Percentiles rank a stretch among this genome's conserved stretches.
Conservation (phyloP, 2,329 filamentous ascomycete species). For the Periconia macrospinosa region DNA sequence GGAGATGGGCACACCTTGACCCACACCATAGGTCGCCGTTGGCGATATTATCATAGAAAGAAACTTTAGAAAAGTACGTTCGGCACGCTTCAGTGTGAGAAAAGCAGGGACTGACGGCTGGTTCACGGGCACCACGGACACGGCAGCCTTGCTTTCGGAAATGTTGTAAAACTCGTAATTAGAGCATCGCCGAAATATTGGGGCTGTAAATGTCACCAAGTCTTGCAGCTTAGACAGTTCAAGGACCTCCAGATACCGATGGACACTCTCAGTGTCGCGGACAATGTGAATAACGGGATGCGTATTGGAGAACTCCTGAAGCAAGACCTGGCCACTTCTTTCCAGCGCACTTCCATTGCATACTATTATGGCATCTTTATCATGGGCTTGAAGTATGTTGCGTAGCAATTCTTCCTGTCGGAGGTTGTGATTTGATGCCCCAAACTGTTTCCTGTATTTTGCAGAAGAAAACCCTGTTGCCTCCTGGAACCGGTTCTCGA, state of each 20-base stretch:
- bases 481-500: slow-evolving; percentile 69
- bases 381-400: slow-evolving; percentile 61
- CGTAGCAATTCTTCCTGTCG: slow-evolving; percentile 66
- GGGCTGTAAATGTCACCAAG: slow-evolving; percentile 59
- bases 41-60: slow-evolving; percentile 62
- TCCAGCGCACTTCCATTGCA: slow-evolving; percentile 72
- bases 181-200: slow-evolving; percentile 66
- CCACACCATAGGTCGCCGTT: slow-evolving; percentile 41
- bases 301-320: slow-evolving; percentile 63
- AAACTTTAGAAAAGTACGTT: slow-evolving; percentile 71
- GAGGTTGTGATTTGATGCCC: slow-evolving; percentile 63
- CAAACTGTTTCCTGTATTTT: slow-evolving; percentile 65
- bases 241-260: slow-evolving; percentile 59
- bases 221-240: slow-evolving; percentile 60
- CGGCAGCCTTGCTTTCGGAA: slow-evolving; percentile 53
- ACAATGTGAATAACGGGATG: slow-evolving; percentile 73
- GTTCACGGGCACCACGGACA: slow-evolving; percentile 17
- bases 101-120: slow-evolving; percentile 56
- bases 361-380: slow-evolving; percentile 67
- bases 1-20: slow-evolving; percentile 48
- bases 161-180: slow-evolving; percentile 79
- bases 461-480: slow-evolving; percentile 63
- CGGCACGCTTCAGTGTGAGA: slow-evolving; percentile 67
- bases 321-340: slow-evolving; percentile 60
- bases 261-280: slow-evolving; percentile 66